Percentiles rank a stretch among this genome's conserved stretches.
These are phyloP conservation scores for Senna tora DNA, from an alignment of 306 rosid genomes.

Conservation along the genomic window DNA sequence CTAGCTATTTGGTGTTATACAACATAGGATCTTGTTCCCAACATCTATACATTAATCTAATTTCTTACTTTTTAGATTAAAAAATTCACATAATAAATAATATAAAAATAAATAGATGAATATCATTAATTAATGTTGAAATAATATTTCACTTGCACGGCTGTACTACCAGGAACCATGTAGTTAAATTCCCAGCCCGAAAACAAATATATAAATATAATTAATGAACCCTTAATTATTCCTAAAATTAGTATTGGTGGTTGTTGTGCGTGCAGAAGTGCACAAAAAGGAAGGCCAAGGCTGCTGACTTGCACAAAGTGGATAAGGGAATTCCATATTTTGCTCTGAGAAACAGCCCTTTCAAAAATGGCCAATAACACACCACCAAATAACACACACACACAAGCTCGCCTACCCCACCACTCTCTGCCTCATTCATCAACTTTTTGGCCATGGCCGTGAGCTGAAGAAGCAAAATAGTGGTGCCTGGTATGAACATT, in stretches of 20 bases:
- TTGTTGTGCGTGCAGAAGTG: slow-evolving; percentile 21
- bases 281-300: slow-evolving; percentile 47
- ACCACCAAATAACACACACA: slow-evolving; percentile 46
- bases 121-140: too few relatives aligned
- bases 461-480: slow-evolving; percentile 62
- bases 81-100: too few relatives aligned
- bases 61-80: too few relatives aligned
- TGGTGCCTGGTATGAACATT: slow-evolving; percentile 54
- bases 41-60: too few relatives aligned
- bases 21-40: too few relatives aligned
- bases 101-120: too few relatives aligned
- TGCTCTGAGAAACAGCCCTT: slow-evolving; percentile 60
- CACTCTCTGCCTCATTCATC: slow-evolving; percentile 31
- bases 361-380: slow-evolving; percentile 61
- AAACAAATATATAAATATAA: too few relatives aligned
- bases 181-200: too few relatives aligned
- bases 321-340: slow-evolving; percentile 66
- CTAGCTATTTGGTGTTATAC: too few relatives aligned
- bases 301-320: slow-evolving; percentile 52
- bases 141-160: too few relatives aligned
- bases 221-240: neutral
- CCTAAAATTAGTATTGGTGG: too few relatives aligned
- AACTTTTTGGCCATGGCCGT: slow-evolving; percentile 39
- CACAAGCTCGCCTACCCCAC: slow-evolving; percentile 54
- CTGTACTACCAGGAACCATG: too few relatives aligned